Base-by-base conservation (phyloP, 208 protist genomes). In the Endotrypanum monterogeii region DNA sequence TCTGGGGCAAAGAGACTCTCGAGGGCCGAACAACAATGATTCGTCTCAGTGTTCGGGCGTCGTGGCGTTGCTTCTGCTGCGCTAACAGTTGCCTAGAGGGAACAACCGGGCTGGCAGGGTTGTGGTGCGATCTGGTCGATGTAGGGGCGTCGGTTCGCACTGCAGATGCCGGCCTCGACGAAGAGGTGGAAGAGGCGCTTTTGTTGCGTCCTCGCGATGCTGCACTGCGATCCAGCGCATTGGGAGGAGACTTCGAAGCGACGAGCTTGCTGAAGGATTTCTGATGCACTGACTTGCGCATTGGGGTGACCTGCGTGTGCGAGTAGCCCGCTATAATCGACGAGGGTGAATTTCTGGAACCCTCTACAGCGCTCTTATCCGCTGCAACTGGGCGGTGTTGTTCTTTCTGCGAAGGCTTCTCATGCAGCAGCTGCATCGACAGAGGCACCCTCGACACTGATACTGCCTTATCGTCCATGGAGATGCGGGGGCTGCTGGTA, bases 21-120 rank as follows among this genome's bases (percentile, higher is more conserved):
- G 74, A 74, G 14, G 74, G 68, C 9, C 65, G 76, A 30, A 16
- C 12, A 20, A 71, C 76, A 37, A 66, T 48, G 30, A 80, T 76
- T 32, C 76, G 76, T 55, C 66, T 65, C 48, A 76, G 65, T 52
- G 76, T 80, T 16, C 65, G 69, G n/a, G 76, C 16, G 32, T 80
- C 25, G 30, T 70, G 76, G 9, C 71, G 76, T 55, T 80, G 70
- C 68, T 71, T 80, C 25, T n/a, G 32, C 35, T 56, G 30, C 23
- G 51, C 32, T 28, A 2, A 20, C 25, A 41, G 14, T 23, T 23
- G 14, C 39, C 5, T 25, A 30, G n/a, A 25, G 16, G 8, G 11
- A 56, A 48, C 32, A 30, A 4, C 37, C 62, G 23, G 20, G 58
- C n/a, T 50, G 46, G 0, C 48, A 20, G 63, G 7, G 44, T 14